Evolutionary conservation across 768 basidiomycete genomes (phyloP).

Genomic region (Hypholoma sublateritium): DNA sequence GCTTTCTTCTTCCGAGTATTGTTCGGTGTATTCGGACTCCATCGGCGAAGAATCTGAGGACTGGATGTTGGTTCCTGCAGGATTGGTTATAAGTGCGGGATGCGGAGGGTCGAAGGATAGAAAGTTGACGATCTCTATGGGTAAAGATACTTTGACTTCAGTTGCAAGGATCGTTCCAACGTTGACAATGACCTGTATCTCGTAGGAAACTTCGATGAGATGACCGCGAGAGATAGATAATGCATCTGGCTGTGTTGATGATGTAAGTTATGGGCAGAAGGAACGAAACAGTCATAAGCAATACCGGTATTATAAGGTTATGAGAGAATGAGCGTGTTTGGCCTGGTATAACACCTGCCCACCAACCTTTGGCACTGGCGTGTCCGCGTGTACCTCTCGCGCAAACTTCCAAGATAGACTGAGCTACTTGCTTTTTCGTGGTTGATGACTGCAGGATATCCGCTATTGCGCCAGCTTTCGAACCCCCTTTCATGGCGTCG

Average conservation of each 20-base stretch:
- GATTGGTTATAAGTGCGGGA: conserved; percentile 17
- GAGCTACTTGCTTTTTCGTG: conserved; percentile 61
- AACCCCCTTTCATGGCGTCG: conserved; percentile 24
- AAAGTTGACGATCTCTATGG: conserved; percentile 79
- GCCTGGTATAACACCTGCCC: conserved; percentile 74
- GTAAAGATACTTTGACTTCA: conserved; percentile 70
- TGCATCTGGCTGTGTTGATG: conserved; percentile 54
- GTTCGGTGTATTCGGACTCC: neutral
- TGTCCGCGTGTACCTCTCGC: conserved; percentile 62
- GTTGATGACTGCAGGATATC: conserved; percentile 67
- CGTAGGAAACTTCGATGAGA: conserved; percentile 77
- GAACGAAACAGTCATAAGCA: conserved; percentile 24
- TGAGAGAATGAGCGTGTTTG: conserved; percentile 65
- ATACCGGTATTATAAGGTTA: conserved; percentile 72
- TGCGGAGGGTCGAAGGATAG: conserved; percentile 84
- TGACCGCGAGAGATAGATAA: conserved; percentile 66
- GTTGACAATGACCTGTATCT: conserved; percentile 61
- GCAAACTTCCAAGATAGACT: conserved; percentile 64
- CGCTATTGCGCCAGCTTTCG: conserved; percentile 34
- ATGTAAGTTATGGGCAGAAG: conserved; percentile 5
- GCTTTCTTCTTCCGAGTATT: neutral
- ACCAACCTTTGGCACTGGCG: conserved; percentile 87
- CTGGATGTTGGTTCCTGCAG: neutral
- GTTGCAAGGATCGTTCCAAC: conserved; percentile 54
- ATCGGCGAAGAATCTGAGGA: neutral